Evolutionary conservation across 495 filamentous ascomycete genomes (phyloP), one percentile per base, ranked within the genome.

Genomic region (Penicillium chermesinum): DNA sequence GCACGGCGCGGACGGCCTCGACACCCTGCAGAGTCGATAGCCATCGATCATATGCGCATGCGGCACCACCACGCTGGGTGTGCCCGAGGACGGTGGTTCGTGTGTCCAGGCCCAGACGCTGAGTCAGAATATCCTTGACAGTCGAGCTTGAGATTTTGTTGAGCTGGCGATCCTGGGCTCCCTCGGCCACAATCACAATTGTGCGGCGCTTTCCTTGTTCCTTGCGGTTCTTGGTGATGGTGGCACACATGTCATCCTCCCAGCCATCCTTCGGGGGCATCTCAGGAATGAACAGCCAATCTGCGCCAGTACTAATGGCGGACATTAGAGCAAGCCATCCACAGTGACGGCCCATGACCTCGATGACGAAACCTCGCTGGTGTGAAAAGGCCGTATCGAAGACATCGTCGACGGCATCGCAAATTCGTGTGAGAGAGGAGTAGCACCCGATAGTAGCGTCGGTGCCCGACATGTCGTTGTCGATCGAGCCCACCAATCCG

Each of bases 341-440:
- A 59, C 94, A 99, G 69, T 97, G 91, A 46, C 94, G 81, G n/a
- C 94, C 94, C 94, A 99, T 99, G 39, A 97, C 94, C 65, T 97
- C 94, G 56, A 99, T 85, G 21, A 99, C 91, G 66, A 99, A 99
- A 33, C 94, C 94, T 54, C 94, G 76, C 46, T 95, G 95, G 69
- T 97, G 94, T n/a, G 89, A 95, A 32, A 83, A 88, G 6, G 94
- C 94, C 1, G 94, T 99, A 25, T 93, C 89, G 65, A 97, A 95
- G 53, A 99, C 95, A 64, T 86, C 88, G 68, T 99, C 94, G 18
- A 99, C 85, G 40, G 89, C 84, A 61, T 96, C 84, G 70, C 93
- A 97, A 54, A 99, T 93, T 43, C 91, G 81, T 4, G 83, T 81
- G 27, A 99, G 75, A 17, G 93, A 95, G 25, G 90, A 94, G 70